These are phyloP conservation scores for Scolecobasidium constrictum DNA, from an alignment of 2,329 filamentous ascomycete species.

Conservation along the genomic window DNA sequence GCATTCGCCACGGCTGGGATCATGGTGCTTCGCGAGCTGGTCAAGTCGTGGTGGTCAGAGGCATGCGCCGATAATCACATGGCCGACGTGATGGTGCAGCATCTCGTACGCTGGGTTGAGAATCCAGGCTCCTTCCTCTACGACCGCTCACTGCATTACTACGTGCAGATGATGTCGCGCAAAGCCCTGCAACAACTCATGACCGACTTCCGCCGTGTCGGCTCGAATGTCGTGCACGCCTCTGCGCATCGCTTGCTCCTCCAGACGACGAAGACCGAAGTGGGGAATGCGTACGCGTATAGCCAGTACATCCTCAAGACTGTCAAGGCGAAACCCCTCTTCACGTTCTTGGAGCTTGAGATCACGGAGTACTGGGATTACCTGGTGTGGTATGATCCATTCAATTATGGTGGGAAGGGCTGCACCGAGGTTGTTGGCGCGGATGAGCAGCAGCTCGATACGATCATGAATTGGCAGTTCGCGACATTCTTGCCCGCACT, in stretches of 20 bases:
- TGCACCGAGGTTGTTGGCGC: slow-evolving; percentile 67
- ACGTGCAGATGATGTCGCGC: slow-evolving; percentile 96
- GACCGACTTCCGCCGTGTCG: slow-evolving; percentile 89
- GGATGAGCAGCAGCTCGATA: slow-evolving; percentile 73
- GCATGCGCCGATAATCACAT: slow-evolving; percentile 83
- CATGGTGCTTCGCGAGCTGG: slow-evolving; percentile 89
- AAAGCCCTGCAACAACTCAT: slow-evolving; percentile 97
- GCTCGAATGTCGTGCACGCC: slow-evolving; percentile 92
- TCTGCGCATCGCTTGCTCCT: slow-evolving; percentile 80
- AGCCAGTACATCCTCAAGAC: slow-evolving; percentile 96
- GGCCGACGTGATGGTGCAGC: slow-evolving; percentile 96
- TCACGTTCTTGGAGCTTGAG: slow-evolving; percentile 93
- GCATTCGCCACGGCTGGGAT: slow-evolving; percentile 91
- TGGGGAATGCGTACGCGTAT: slow-evolving; percentile 93
- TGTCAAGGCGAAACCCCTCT: slow-evolving; percentile 88
- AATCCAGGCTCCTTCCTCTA: slow-evolving; percentile 90
- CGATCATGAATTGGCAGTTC: slow-evolving; percentile 98
- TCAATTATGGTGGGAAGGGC: slow-evolving; percentile 94
- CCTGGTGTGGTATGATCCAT: slow-evolving; percentile 96
- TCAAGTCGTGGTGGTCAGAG: slow-evolving; percentile 96
- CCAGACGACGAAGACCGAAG: slow-evolving; percentile 92
- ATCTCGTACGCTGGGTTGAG: slow-evolving; percentile 95
- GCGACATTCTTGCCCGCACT: slow-evolving; percentile 73
- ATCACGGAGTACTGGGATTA: slow-evolving; percentile 99
- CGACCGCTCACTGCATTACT: slow-evolving; percentile 87